Conservation (phyloP, 306 rosid genomes). For the Corylus heterophylla region DNA sequence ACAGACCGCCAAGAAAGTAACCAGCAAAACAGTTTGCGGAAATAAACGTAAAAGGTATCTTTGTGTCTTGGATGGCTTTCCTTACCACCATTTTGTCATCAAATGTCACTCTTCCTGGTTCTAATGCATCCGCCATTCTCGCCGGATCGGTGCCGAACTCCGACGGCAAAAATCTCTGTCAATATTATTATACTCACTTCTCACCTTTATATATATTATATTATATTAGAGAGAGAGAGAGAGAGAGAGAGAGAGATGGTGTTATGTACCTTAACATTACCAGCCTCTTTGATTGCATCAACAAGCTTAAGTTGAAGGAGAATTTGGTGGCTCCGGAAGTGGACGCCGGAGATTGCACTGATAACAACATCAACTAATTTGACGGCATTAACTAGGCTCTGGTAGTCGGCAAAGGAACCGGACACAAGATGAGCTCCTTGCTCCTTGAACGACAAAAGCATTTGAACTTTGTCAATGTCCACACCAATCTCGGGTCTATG, state of each 20-base stretch:
- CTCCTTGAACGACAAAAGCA: conserved; percentile 56
- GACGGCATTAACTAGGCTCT: conserved; percentile 56
- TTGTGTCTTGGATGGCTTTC: conserved; percentile 63
- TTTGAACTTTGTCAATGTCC: conserved; percentile 67
- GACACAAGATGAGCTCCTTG: conserved; percentile 57
- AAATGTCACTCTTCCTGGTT: conserved; percentile 76
- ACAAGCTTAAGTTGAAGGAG: conserved; percentile 72
- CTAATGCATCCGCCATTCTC: conserved; percentile 64
- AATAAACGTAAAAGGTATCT: conserved; percentile 69
- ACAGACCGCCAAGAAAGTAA: conserved; percentile 65
- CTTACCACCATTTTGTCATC: conserved; percentile 78
- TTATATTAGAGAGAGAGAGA: no score
- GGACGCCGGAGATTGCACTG: conserved; percentile 71
- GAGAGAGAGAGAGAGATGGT: no score
- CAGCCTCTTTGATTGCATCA: conserved; percentile 69
- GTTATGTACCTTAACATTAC: conserved; percentile 56
- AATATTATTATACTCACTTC: no score
- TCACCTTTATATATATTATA: no score
- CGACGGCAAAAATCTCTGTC: conserved; percentile 72
- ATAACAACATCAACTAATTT: conserved; percentile 71
- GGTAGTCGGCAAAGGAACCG: conserved; percentile 52
- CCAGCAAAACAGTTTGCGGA: conserved; percentile 77
- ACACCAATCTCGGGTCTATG: conserved; percentile 66
- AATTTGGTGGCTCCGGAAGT: conserved; percentile 64
- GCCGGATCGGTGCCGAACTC: conserved; percentile 78